Evolutionary conservation across 257 asterid species (phyloP).

Genomic region (Capsicum pubescens): DNA sequence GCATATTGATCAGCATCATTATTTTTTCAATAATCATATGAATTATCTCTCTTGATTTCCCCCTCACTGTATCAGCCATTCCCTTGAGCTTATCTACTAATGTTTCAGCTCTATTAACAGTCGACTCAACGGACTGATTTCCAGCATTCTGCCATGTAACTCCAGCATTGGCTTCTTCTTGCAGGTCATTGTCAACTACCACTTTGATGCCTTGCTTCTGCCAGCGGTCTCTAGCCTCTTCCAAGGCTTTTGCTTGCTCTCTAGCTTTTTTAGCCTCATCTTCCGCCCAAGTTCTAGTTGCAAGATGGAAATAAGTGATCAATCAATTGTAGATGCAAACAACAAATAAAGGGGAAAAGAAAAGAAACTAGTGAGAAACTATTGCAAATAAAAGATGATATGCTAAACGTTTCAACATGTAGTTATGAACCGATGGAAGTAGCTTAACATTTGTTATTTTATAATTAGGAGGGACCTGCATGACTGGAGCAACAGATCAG

Average conservation of each 20-base stretch:
- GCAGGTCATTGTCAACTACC: constrained; percentile 81
- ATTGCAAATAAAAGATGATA: constrained; percentile 3
- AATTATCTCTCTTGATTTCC: constrained; percentile 68
- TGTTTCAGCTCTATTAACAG: constrained; percentile 70
- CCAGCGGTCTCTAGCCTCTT: constrained; percentile 91
- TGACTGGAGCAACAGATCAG: constrained; percentile 24
- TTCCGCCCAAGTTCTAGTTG: constrained; percentile 88
- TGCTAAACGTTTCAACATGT: neutral
- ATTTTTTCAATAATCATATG: constrained; percentile 62
- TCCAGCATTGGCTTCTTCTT: constrained; percentile 75
- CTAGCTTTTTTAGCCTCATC: constrained; percentile 95
- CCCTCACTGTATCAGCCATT: constrained; percentile 70
- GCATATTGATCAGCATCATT: constrained; percentile 43
- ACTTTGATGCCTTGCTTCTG: constrained; percentile 85
- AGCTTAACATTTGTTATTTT: neutral
- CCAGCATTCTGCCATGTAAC: constrained; percentile 77
- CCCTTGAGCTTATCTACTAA: constrained; percentile 70
- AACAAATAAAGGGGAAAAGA: neutral
- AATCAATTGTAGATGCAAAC: constrained; percentile 17
- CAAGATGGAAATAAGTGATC: constrained; percentile 29
- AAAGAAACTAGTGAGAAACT: neutral
- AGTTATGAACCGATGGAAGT: neutral
- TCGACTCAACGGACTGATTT: constrained; percentile 67
- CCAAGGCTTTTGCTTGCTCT: constrained; percentile 87
- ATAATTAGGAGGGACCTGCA: neutral